These are phyloP conservation scores for Hemerocallis citrina DNA, from an alignment of 106 monocot genomes.

Conservation along the genomic window DNA sequence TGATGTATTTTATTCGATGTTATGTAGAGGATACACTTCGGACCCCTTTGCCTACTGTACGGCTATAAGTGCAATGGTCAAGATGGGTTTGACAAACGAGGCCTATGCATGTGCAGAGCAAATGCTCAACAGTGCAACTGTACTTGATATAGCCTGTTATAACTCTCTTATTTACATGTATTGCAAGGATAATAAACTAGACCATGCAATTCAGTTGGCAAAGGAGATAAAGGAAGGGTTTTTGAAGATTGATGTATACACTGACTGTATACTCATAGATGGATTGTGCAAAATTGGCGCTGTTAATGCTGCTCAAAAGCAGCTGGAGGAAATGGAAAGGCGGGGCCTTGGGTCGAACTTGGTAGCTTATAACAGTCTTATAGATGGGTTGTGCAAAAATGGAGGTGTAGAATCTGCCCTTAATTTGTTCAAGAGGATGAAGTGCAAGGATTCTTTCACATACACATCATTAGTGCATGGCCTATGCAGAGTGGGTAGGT, in stretches of 20 bases:
- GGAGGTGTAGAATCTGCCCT: slow-evolving; percentile 56
- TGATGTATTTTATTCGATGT: slow-evolving; percentile 43
- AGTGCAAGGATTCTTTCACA: slow-evolving; percentile 63
- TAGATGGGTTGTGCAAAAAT: slow-evolving; percentile 64
- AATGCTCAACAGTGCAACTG: slow-evolving; percentile 43
- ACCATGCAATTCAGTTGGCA: slow-evolving; percentile 41
- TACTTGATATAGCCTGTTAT: slow-evolving; percentile 73
- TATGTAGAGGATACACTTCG: slow-evolving; percentile 25
- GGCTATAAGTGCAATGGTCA: slow-evolving; percentile 59
- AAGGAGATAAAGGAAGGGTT: slow-evolving; percentile 55
- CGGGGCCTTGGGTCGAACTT: slow-evolving; percentile 34
- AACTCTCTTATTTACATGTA: slow-evolving; percentile 63
- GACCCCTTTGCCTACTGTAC: slow-evolving; percentile 81
- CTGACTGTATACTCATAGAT: slow-evolving; percentile 69
- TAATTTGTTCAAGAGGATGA: slow-evolving; percentile 50
- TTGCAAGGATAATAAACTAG: slow-evolving; percentile 56
- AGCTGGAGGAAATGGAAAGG: slow-evolving; percentile 42
- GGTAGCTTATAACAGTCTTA: slow-evolving; percentile 72
- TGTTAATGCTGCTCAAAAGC: slow-evolving; percentile 36
- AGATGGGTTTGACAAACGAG: slow-evolving; percentile 45
- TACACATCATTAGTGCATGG: slow-evolving; percentile 69
- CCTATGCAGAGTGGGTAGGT: slow-evolving; percentile 49
- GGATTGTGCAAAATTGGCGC: slow-evolving; percentile 60
- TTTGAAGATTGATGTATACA: slow-evolving; percentile 82
- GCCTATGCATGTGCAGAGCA: slow-evolving; percentile 37